These are phyloP conservation scores for Pugionium cornutum DNA, from an alignment of 345 rosid genomes.

Conservation along the genomic window DNA sequence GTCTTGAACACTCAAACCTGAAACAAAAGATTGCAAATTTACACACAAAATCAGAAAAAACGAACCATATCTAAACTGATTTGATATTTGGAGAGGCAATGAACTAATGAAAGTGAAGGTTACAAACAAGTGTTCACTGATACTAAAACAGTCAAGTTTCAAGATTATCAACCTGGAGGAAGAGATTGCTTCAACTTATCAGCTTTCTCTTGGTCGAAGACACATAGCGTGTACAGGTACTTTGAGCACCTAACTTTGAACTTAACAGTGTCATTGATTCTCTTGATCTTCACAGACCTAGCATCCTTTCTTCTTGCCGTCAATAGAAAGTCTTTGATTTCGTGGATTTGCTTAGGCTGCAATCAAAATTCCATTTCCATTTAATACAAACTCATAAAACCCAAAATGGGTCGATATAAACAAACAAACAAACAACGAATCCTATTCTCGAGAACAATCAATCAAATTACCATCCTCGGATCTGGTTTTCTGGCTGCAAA, in stretches of 20 bases:
- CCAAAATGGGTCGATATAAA: too few species aligned
- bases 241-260: slow-evolving; percentile 70
- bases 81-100: too few species aligned
- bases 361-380: not conserved
- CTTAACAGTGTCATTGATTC: slow-evolving; percentile 61
- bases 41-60: too few species aligned
- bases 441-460: too few species aligned
- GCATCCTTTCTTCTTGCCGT: slow-evolving; percentile 78
- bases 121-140: not conserved
- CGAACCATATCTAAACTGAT: too few species aligned
- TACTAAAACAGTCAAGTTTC: not conserved
- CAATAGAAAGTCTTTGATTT: slow-evolving; percentile 67
- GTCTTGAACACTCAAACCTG: slow-evolving; percentile 86
- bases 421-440: too few species aligned
- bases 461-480: too few species aligned
- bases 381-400: too few species aligned
- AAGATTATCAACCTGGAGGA: slow-evolving; percentile 50
- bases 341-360: slow-evolving; percentile 69
- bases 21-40: not conserved
- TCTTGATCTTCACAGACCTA: slow-evolving; percentile 67
- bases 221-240: slow-evolving; percentile 66
- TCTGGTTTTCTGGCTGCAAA: too few species aligned
- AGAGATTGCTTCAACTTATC: slow-evolving; percentile 71
- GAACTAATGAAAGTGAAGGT: too few species aligned
- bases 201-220: slow-evolving; percentile 62